A percentile compares a stretch with the other conserved stretches of the same genome.
Conservation (phyloP, 495 filamentous ascomycete species). For the Umbilicaria muhlenbergii region DNA sequence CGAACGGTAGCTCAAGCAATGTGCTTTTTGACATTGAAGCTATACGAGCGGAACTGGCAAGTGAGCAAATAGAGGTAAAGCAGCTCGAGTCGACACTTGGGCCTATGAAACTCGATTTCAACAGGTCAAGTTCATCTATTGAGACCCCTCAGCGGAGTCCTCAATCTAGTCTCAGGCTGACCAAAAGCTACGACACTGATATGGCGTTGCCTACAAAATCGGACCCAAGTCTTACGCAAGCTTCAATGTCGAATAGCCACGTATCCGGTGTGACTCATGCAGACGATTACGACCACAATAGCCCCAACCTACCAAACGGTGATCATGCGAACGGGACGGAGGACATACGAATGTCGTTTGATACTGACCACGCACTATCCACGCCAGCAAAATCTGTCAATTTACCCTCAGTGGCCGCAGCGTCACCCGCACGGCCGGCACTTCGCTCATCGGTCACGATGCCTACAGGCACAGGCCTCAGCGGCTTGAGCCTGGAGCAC, state of each 20-base stretch:
- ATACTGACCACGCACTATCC: background rate
- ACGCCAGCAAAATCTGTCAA: constrained; percentile 4
- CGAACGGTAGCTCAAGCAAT: constrained; percentile 16
- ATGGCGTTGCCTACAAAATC: constrained; percentile 1
- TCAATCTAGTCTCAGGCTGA: constrained; percentile 26
- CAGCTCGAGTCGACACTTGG: constrained; percentile 80
- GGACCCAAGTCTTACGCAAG: constrained; percentile 8
- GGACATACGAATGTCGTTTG: constrained; percentile 4
- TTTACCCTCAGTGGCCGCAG: constrained; percentile 14
- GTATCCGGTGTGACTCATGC: constrained; percentile 16
- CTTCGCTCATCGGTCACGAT: constrained; percentile 28
- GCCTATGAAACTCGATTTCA: constrained; percentile 66
- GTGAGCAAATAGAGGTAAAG: constrained; percentile 56
- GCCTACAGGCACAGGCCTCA: constrained; percentile 12
- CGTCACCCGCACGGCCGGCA: constrained; percentile 20
- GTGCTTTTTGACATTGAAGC: constrained; percentile 95
- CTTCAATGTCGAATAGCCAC: constrained; percentile 5
- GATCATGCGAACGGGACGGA: no score
- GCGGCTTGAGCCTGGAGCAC: constrained; percentile 32
- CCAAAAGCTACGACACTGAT: constrained; percentile 30
- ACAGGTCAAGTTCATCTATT: constrained; percentile 15
- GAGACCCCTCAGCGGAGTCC: constrained; percentile 9
- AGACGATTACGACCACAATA: constrained; percentile 18
- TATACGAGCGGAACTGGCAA: constrained; percentile 72
- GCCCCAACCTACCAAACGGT: background rate